These are phyloP conservation scores for Jackrogersella multiformis DNA, from an alignment of 495 filamentous ascomycete species.

Conservation along the genomic window DNA sequence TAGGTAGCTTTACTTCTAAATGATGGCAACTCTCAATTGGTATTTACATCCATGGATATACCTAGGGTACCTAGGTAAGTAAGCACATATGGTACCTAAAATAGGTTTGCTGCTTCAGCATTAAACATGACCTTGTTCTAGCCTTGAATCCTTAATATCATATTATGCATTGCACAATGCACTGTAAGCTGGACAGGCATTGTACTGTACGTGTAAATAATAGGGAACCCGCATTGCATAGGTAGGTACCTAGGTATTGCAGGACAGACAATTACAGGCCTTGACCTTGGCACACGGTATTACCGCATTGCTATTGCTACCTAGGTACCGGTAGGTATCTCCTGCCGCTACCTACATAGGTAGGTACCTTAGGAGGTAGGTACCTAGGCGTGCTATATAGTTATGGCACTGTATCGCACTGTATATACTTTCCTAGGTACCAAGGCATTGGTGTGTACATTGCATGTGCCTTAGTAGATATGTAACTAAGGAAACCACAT, in stretches of 20 bases:
- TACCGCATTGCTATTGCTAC: too few relatives aligned
- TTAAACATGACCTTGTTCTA: slow-evolving; percentile 14
- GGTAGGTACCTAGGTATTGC: too few relatives aligned
- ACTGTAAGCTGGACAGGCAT: slow-evolving; percentile 13
- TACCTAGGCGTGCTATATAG: slow-evolving; percentile 21
- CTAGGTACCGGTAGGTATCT: too few relatives aligned
- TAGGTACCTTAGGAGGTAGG: too few relatives aligned
- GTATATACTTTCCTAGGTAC: slow-evolving; percentile 11
- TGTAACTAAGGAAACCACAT: slow-evolving; percentile 1
- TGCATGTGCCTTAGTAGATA: not conserved
- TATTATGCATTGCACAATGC: slow-evolving; percentile 31
- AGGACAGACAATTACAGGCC: slow-evolving; percentile 33
- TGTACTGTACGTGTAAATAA: slow-evolving; percentile 29
- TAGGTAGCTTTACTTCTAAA: too few relatives aligned
- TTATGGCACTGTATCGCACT: slow-evolving; percentile 17
- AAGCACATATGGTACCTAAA: too few relatives aligned
- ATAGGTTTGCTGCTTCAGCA: slow-evolving; percentile 6
- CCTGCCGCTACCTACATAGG: too few relatives aligned
- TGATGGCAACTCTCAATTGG: too few relatives aligned
- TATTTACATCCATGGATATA: not conserved
- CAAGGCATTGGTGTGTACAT: not conserved
- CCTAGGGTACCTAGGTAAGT: not conserved
- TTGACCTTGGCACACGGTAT: slow-evolving; percentile 31
- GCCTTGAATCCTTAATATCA: slow-evolving; percentile 24
- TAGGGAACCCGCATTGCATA: slow-evolving; percentile 37